Evolutionary conservation across 2,329 filamentous ascomycete species (phyloP), one percentile per base, ranked within the genome.

Genomic region (Fusarium brevicatenulatum): DNA sequence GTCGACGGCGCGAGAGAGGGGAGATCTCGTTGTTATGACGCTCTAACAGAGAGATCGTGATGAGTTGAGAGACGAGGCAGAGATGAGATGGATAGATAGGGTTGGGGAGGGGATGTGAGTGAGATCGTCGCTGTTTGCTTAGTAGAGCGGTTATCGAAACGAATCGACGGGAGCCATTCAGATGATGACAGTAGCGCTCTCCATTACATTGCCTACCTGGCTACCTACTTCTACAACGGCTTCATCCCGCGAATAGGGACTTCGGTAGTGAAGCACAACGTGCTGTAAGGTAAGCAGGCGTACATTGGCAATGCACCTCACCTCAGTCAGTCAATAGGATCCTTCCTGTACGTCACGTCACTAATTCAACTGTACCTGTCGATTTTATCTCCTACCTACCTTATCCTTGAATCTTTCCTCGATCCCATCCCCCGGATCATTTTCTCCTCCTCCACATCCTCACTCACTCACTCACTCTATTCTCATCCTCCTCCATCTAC

Each of bases 331-430:
- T 64, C 65, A 64, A 63, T 53, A 23, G 47, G 21, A 50, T 63
- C 44, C 53, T 52, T 49, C 49, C 53, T 63, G 68, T 68, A 30
- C 68, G 68, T 71, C 69, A 71, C 68, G 63, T 71, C 69, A 71
- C 69, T 71, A 34, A 34, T 44, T 39, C 32, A 25, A n/a, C 15
- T 46, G 36, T 60, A 68, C 66, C 55, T 68, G 66, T 55, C 50
- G 49, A 68, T 46, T 66, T 44, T 52, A 56, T 56, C 50, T 63
- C 50, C 25, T 54, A 50, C 52, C 52, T 47, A 50, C 52, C 52
- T 47, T 64, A 39, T 62, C 62, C 43, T 67, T 60, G 52, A 52
- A 52, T 46, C 63, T 28, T 36, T 44, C 65, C 36, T 50, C 42
- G 46, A 50, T 44, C 53, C 42, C 54, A 32, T 47, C 30, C 30